Percentiles rank a stretch among this genome's conserved stretches.
phyloP scores from a whole-genome alignment of 129 eudicot genomes.

The sunflower (Helianthus annuus) region DNA sequence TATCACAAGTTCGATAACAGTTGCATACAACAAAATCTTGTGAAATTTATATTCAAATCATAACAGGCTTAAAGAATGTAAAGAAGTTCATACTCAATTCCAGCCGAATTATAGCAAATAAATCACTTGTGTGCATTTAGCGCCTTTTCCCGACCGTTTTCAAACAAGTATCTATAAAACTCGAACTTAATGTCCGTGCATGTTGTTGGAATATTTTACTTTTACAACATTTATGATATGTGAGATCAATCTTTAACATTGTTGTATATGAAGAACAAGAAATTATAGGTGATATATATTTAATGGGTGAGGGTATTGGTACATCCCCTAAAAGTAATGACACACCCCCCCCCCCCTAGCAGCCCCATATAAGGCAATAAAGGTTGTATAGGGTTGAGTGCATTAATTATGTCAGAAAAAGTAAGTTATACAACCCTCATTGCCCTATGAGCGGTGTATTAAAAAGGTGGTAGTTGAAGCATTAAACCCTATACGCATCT shows the following conservation, averaged over 20 bases:
- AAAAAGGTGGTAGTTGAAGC: too few relatives aligned
- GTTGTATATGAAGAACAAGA: not conserved
- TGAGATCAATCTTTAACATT: not conserved
- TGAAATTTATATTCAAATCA: not conserved
- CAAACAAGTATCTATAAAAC: not conserved
- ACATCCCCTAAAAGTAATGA: too few relatives aligned
- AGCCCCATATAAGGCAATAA: too few relatives aligned
- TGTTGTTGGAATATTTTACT: conserved; percentile 3
- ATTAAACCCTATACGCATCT: too few relatives aligned
- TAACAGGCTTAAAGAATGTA: not conserved
- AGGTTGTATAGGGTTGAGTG: too few relatives aligned
- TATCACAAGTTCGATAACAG: not conserved
- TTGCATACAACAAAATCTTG: not conserved
- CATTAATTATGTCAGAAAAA: too few relatives aligned
- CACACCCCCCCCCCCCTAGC: too few relatives aligned
- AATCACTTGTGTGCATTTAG: not conserved
- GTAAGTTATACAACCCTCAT: too few relatives aligned
- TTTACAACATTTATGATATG: not conserved
- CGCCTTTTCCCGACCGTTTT: not conserved
- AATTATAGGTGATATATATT: not conserved
- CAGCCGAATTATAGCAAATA: not conserved
- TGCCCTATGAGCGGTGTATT: too few relatives aligned
- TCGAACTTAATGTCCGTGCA: not conserved
- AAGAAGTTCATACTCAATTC: not conserved
- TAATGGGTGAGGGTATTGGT: too few relatives aligned